These are phyloP conservation scores for Metschnikowia lachancei DNA, from an alignment of 805 yeast species.

Conservation along the genomic window DNA sequence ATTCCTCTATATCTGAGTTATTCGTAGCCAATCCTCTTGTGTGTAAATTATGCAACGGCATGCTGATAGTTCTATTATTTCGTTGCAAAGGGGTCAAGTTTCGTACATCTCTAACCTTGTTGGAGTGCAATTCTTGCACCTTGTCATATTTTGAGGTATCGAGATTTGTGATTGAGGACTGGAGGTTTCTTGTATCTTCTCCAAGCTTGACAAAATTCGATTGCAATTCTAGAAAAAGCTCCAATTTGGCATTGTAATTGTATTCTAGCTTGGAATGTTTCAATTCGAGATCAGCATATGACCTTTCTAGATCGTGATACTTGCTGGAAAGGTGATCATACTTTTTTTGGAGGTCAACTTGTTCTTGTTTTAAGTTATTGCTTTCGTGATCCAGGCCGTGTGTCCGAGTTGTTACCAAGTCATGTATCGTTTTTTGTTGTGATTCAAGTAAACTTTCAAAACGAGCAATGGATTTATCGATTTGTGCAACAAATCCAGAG, in stretches of 20 bases:
- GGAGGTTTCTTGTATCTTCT: conserved; percentile 16
- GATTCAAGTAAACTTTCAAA: conserved; percentile 2
- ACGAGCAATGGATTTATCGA: conserved; percentile 1
- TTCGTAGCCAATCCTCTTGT: conserved; percentile 4
- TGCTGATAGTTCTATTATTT: conserved; percentile 9
- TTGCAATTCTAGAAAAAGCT: conserved; percentile 23
- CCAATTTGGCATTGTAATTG: conserved; percentile 26
- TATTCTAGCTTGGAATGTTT: conserved; percentile 23
- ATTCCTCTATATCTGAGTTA: conserved; percentile 20
- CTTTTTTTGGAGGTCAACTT: conserved; percentile 1
- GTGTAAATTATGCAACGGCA: conserved; percentile 10
- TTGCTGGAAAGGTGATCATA: conserved; percentile 47
- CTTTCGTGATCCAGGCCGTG: background rate
- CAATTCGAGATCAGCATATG: conserved; percentile 66
- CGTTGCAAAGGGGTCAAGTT: conserved; percentile 11
- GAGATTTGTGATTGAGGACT: background rate
- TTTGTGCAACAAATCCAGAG: background rate
- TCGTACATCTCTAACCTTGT: conserved; percentile 17
- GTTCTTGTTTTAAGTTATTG: background rate
- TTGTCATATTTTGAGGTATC: conserved; percentile 15
- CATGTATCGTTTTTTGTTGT: conserved; percentile 2
- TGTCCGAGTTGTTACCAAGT: background rate
- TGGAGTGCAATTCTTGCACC: conserved; percentile 25
- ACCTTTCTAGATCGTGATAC: conserved; percentile 67
- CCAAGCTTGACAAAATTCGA: conserved; percentile 22